Percentiles rank a stretch among this genome's conserved stretches.
These are phyloP conservation scores for Rhodotorula sp. DNA, from an alignment of 1,284 basidiomycete species.

Conservation along the genomic window DNA sequence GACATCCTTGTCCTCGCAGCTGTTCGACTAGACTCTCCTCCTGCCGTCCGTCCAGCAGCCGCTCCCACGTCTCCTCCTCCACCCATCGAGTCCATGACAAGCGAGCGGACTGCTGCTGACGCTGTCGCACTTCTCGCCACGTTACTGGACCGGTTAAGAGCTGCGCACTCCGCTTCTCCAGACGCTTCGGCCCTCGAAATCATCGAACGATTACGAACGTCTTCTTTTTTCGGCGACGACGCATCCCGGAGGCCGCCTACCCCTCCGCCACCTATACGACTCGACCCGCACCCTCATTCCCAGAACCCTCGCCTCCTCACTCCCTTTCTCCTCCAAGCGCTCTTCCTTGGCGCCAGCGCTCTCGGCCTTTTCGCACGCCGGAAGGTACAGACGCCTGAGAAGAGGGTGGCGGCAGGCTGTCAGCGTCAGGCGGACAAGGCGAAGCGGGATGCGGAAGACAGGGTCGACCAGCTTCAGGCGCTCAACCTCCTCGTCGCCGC, in stretches of 20 bases:
- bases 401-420: neutral
- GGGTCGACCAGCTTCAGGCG: conserved; percentile 32
- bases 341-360: conserved; percentile 36
- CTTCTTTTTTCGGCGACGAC: neutral
- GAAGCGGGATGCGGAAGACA: conserved; percentile 18
- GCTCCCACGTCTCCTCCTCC: neutral
- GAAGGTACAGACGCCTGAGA: neutral
- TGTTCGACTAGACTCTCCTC: conserved; percentile 17
- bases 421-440: neutral
- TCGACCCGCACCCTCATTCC: conserved; percentile 25
- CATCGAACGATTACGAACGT: neutral
- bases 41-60: neutral
- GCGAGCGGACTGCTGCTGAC: too few species aligned
- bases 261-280: conserved; percentile 27
- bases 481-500: conserved; percentile 27
- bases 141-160: too few species aligned
- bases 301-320: conserved; percentile 17
- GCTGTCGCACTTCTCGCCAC: too few species aligned
- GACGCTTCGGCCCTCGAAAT: conserved; percentile 9
- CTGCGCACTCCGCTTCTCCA: too few species aligned
- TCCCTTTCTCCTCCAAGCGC: conserved; percentile 31
- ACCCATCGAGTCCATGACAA: too few species aligned
- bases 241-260: neutral
- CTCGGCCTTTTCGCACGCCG: conserved; percentile 28
- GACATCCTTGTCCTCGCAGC: neutral